Base-by-base conservation (phyloP, 2,329 filamentous ascomycete species). In the Cladophialophora exuberans region DNA sequence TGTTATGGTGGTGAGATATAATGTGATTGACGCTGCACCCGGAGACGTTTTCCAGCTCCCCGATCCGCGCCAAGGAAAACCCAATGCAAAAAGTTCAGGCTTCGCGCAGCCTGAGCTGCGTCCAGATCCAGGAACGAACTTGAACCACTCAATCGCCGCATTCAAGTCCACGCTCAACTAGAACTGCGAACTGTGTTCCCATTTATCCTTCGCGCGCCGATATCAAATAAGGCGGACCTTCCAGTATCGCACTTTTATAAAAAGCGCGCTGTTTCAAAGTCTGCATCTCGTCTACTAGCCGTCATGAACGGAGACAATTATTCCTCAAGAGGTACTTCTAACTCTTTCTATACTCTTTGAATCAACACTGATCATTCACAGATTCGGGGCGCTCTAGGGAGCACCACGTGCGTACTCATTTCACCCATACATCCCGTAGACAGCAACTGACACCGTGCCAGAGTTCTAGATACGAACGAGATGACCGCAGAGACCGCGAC, bases 241-340 rank as follows among this genome's bases (percentile, higher is more conserved):
- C n/a, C n/a, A n/a, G n/a, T n/a, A n/a, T n/a, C n/a, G n/a, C n/a
- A n/a, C n/a, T n/a, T n/a, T 18, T 26, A 22, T 42, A 11, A 3
- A n/a, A 42, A 22, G 22, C 6, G 22, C 39, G 22, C 22, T 23
- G 4, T 6, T 20, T 17, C 15, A 38, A 17, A 39, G 33, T n/a
- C 13, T 36, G 31, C 35, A 39, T 18, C 33, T 41, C 28, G 36
- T 15, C 22, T 42, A 10, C 7, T 39, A 18, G 65, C 63, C 67
- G 83, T 58, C 57, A 94, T 94, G 89, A 93, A 93, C 87, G 89
- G 88, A 70, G 89, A 93, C 72, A 87, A 80, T 72, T 93, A 92
- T 74, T 84, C 85, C 69, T 85, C 87, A 66, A 83, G 89, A 83
- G 88, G 89, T 89, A 78, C 72, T 18, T 77, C 57, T 44, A 49